Percentiles rank a stretch among this genome's conserved stretches.
phyloP scores from a whole-genome alignment of 371 early-diverging fungal species.

The Blakeslea trispora region DNA sequence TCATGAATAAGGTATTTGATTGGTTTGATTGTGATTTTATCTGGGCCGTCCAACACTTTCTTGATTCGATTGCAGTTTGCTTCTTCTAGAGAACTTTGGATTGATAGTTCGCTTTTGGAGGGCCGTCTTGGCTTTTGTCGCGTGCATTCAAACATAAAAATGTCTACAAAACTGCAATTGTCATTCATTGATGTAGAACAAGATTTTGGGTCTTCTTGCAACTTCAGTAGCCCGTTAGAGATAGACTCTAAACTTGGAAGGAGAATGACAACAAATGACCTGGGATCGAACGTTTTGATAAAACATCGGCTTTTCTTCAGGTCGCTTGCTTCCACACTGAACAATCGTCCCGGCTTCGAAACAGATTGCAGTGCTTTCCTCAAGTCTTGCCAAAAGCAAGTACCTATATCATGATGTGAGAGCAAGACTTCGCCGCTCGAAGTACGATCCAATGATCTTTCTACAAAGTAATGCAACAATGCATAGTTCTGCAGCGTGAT shows the following conservation, averaged over 20 bases:
- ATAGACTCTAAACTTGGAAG: constrained; percentile 59
- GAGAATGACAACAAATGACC: constrained; percentile 66
- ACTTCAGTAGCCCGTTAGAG: constrained; percentile 36
- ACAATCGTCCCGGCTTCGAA: constrained; percentile 18
- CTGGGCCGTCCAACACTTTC: constrained; percentile 10
- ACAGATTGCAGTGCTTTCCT: constrained; percentile 26
- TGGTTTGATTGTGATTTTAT: constrained; percentile 19
- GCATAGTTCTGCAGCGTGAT: constrained; percentile 31
- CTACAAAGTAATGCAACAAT: constrained; percentile 49
- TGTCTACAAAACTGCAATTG: constrained; percentile 22
- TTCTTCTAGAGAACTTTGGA: constrained; percentile 15
- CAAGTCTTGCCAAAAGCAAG: constrained; percentile 43
- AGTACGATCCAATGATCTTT: constrained; percentile 47
- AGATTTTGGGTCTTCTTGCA: constrained; percentile 10
- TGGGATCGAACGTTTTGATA: constrained; percentile 65
- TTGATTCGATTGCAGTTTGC: constrained; percentile 6
- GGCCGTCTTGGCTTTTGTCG: constrained; percentile 56
- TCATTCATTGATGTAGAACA: constrained; percentile 9
- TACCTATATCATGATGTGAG: constrained; percentile 48
- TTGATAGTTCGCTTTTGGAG: constrained; percentile 19
- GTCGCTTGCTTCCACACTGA: constrained; percentile 29
- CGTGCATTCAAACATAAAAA: constrained; percentile 63
- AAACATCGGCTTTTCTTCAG: constrained; percentile 62
- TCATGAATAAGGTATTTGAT: constrained; percentile 39
- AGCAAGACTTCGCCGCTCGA: constrained; percentile 62